These are phyloP conservation scores for Pythium coloratum DNA, from an alignment of 352 stramenopile genomes.

Conservation along the genomic window DNA sequence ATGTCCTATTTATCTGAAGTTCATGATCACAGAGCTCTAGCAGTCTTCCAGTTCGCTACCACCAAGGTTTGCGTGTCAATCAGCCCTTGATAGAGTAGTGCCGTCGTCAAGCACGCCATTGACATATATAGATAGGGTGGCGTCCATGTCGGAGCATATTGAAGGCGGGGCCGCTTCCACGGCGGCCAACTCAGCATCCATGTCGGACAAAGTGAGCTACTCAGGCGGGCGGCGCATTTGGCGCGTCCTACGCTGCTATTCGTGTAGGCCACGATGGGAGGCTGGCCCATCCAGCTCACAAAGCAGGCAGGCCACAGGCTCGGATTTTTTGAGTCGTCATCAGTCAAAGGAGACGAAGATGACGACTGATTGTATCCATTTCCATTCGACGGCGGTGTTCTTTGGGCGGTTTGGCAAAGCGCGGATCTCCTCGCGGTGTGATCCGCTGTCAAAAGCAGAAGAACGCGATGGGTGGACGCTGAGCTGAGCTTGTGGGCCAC, in stretches of 20 bases:
- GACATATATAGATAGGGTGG: no score
- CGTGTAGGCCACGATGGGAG: no score
- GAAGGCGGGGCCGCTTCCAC: no score
- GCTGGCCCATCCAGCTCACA: neutral
- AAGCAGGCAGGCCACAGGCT: neutral
- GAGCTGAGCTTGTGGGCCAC: neutral
- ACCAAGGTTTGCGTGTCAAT: no score
- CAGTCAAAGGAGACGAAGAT: neutral
- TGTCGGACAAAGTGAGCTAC: neutral
- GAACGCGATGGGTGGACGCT: neutral
- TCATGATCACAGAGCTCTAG: neutral
- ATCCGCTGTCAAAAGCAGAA: neutral
- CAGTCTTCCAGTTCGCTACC: no score
- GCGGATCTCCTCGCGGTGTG: neutral
- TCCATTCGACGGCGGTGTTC: constrained; percentile 24
- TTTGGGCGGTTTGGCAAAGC: neutral
- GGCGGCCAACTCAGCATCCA: neutral
- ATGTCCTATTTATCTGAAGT: constrained; percentile 19
- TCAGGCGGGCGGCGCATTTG: neutral
- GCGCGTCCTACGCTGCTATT: neutral
- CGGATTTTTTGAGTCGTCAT: constrained; percentile 9
- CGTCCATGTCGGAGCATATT: neutral
- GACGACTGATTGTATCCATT: constrained; percentile 18
- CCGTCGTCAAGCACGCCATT: no score
- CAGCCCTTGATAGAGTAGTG: no score